phyloP scores from a whole-genome alignment of 2,329 filamentous ascomycete genomes.

The Beauveria varroae region DNA sequence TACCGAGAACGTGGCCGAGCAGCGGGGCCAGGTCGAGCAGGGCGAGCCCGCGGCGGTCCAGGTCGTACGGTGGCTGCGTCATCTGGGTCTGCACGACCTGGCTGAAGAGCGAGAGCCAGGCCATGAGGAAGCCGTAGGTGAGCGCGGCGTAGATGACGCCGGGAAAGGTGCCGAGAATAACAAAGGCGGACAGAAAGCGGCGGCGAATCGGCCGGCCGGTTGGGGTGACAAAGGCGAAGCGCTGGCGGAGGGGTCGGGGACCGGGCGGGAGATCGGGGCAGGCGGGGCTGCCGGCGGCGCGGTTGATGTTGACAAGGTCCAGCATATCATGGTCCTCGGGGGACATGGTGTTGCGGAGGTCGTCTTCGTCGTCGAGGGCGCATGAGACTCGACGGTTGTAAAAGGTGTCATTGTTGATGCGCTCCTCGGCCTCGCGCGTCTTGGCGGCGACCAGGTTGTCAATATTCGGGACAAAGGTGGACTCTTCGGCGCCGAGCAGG shows the following conservation, averaged over 20 bases:
- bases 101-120: not conserved
- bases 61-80: not conserved
- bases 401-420: not conserved
- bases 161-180: slow-evolving; percentile 1
- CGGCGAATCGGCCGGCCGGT: not conserved
- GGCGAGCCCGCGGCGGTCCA: not conserved
- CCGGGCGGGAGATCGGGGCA: not conserved
- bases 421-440: not conserved
- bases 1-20: not conserved
- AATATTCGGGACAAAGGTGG: slow-evolving; percentile 3
- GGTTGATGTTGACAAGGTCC: not conserved
- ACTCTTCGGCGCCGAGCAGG: not conserved
- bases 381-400: not conserved
- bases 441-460: not conserved
- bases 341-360: not conserved
- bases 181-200: not conserved
- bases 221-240: not conserved
- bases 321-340: not conserved
- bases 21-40: not conserved
- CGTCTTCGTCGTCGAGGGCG: not conserved
- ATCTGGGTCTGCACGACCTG: not conserved
- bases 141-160: slow-evolving; percentile 4
- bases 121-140: slow-evolving; percentile 3
- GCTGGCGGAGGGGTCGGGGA: not conserved
- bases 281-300: not conserved